phyloP scores from a whole-genome alignment of 345 rosid genomes.

The Boechera divaricarpa region DNA sequence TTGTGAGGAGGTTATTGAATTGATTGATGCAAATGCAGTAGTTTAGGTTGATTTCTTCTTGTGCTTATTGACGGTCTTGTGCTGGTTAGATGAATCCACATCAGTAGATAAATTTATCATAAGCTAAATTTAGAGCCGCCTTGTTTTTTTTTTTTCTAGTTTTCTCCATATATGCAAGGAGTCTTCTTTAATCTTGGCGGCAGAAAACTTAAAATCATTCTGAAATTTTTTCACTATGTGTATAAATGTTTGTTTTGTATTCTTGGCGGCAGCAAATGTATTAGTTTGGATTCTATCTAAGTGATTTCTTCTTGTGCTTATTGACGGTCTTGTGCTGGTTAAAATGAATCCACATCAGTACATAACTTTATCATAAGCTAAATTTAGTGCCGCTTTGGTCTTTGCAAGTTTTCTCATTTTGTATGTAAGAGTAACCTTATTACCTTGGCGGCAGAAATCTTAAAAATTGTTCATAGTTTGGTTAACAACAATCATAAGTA shows the following conservation, averaged over 20 bases:
- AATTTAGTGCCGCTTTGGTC: constrained; percentile 40
- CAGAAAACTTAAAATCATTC: background rate
- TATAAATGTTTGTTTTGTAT: background rate
- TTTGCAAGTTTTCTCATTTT: constrained; percentile 26
- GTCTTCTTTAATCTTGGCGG: background rate
- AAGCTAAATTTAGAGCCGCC: constrained; percentile 53
- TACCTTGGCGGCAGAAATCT: constrained; percentile 34
- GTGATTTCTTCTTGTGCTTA: constrained; percentile 41
- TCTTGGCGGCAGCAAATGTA: background rate
- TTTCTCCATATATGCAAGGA: background rate
- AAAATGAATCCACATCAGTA: constrained; percentile 41
- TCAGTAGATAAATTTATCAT: constrained; percentile 59
- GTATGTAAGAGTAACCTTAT: constrained; percentile 1
- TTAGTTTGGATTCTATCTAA: background rate
- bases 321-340: constrained; percentile 63
- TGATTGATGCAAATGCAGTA: background rate
- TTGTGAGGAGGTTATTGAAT: background rate
- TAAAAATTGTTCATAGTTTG: background rate
- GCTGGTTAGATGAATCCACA: constrained; percentile 43
- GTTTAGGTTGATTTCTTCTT: background rate
- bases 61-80: constrained; percentile 67
- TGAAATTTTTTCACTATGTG: background rate
- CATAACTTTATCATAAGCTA: constrained; percentile 68
- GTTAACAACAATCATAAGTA: background rate
- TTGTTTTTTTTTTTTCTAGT: constrained; percentile 15